Percentiles rank a stretch among this genome's conserved stretches.
Evolutionary conservation across 129 eudicot species (phyloP).

Genomic region (Chrysanthemum seticuspe): DNA sequence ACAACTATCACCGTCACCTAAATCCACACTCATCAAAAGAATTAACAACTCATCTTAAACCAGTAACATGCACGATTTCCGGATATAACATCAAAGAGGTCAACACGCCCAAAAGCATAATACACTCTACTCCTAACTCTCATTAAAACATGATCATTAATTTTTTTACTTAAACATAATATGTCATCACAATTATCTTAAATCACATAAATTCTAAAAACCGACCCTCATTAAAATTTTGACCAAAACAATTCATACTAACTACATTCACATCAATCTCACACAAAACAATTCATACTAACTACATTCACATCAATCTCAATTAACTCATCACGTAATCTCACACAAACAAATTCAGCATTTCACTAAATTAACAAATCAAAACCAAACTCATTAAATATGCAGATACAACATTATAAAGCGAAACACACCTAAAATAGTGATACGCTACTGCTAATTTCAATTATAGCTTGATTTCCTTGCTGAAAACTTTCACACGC

Average conservation of each 20-base stretch:
- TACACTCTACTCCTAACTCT: not conserved
- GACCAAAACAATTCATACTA: too few species aligned
- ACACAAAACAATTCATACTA: not conserved
- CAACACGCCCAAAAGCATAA: not conserved
- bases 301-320: not conserved
- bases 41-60: too few species aligned
- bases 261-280: not conserved
- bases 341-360: too few species aligned
- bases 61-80: too few species aligned
- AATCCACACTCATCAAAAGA: too few species aligned
- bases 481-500: too few species aligned
- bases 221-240: too few species aligned
- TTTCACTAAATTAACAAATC: too few species aligned
- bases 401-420: not conserved
- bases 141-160: constrained; percentile 12
- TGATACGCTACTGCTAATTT: too few species aligned
- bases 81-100: not conserved
- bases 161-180: not conserved
- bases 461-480: not conserved
- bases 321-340: not conserved
- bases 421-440: too few species aligned
- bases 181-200: too few species aligned
- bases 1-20: too few species aligned
- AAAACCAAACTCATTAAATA: not conserved
- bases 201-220: not conserved